These are phyloP conservation scores for Apophysomyces ossiformis DNA, from an alignment of 371 early-diverging fungal species.

Conservation along the genomic window DNA sequence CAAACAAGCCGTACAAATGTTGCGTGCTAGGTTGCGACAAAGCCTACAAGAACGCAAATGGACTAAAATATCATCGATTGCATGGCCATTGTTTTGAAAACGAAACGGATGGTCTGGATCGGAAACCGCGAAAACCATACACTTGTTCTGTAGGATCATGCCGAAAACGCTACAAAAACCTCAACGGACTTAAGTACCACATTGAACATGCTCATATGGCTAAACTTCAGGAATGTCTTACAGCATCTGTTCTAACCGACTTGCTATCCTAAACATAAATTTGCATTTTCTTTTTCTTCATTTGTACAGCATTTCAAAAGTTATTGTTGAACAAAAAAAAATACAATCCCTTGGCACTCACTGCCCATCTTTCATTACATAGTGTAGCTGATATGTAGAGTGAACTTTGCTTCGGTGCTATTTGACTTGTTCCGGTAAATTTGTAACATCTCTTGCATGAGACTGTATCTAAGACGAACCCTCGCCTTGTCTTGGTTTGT, in stretches of 20 bases:
- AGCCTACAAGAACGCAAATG: slow-evolving; percentile 94
- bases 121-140: slow-evolving; percentile 71
- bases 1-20: slow-evolving; percentile 77
- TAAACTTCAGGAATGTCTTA: neutral
- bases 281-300: too few relatives aligned
- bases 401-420: too few relatives aligned
- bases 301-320: too few relatives aligned
- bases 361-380: too few relatives aligned
- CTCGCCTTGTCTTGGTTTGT: too few relatives aligned
- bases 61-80: slow-evolving; percentile 89
- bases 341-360: too few relatives aligned
- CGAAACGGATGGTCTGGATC: slow-evolving; percentile 38
- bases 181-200: slow-evolving; percentile 96
- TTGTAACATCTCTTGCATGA: too few relatives aligned
- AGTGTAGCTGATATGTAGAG: too few relatives aligned
- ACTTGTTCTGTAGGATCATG: slow-evolving; percentile 81
- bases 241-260: neutral
- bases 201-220: slow-evolving; percentile 64
- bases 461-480: too few relatives aligned
- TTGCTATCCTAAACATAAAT: neutral
- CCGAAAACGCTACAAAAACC: slow-evolving; percentile 92
- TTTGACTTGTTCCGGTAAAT: too few relatives aligned
- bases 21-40: slow-evolving; percentile 81
- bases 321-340: too few relatives aligned
- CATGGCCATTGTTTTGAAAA: slow-evolving; percentile 70